phyloP scores from a whole-genome alignment of 805 yeast species.

The Candida germanica region DNA sequence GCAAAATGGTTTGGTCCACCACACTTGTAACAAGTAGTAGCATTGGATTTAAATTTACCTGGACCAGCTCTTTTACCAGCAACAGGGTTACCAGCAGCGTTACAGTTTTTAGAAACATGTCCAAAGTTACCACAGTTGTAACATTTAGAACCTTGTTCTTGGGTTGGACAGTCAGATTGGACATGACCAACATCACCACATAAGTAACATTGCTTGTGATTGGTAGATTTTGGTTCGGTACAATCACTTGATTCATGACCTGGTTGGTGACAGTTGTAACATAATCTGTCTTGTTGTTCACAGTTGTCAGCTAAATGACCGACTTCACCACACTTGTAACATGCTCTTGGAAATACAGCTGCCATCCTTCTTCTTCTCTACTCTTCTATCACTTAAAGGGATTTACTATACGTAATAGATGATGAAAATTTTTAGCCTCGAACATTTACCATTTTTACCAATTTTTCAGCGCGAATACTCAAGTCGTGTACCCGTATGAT shows the following conservation, averaged over 20 bases:
- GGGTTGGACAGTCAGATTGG: slow-evolving; percentile 76
- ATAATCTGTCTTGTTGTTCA: slow-evolving; percentile 76
- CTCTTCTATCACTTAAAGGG: neutral
- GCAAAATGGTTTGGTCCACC: slow-evolving; percentile 94
- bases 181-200: slow-evolving; percentile 91
- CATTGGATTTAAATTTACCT: slow-evolving; percentile 16
- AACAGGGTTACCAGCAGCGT: slow-evolving; percentile 24
- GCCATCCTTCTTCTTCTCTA: slow-evolving; percentile 24
- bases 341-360: slow-evolving; percentile 63
- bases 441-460: neutral
- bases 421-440: slow-evolving; percentile 2
- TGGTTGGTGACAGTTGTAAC: slow-evolving; percentile 89
- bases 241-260: slow-evolving; percentile 90
- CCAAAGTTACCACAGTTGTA: slow-evolving; percentile 60
- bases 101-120: slow-evolving; percentile 78
- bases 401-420: neutral
- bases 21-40: slow-evolving; percentile 77
- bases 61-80: slow-evolving; percentile 8
- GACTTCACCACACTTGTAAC: slow-evolving; percentile 88
- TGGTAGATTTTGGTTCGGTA: slow-evolving; percentile 81
- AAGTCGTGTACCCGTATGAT: neutral
- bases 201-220: slow-evolving; percentile 86
- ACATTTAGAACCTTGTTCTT: slow-evolving; percentile 68
- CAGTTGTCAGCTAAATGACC: slow-evolving; percentile 92
- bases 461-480: neutral